phyloP scores from a whole-genome alignment of 2,329 filamentous ascomycete genomes.

The Botrytis sinoallii region DNA sequence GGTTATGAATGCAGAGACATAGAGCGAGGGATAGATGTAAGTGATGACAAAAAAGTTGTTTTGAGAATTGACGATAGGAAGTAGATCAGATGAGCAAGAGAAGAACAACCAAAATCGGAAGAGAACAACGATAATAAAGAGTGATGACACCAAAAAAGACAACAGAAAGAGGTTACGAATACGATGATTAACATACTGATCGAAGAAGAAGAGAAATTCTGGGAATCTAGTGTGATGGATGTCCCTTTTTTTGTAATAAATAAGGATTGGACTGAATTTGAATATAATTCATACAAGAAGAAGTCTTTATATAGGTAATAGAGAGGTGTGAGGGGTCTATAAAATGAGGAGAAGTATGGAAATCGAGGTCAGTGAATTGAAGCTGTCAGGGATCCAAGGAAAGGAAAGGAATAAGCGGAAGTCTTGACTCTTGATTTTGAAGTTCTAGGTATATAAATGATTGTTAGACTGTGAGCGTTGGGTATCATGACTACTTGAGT shows the following conservation, averaged over 20 bases:
- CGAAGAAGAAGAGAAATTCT: background rate
- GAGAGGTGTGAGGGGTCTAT: accelerated
- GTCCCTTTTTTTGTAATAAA: accelerated
- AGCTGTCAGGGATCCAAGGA: too few species aligned
- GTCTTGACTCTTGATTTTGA: background rate
- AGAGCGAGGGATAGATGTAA: background rate
- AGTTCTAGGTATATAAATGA: background rate
- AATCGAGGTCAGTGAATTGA: background rate
- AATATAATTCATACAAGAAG: background rate
- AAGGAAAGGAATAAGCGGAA: background rate
- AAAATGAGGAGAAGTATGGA: background rate
- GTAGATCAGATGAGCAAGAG: background rate
- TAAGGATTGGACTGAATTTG: background rate
- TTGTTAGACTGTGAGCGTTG: background rate
- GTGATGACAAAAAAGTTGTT: background rate
- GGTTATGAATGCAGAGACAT: background rate
- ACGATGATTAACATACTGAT: background rate
- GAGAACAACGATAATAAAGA: background rate
- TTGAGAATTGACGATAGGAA: background rate
- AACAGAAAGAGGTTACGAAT: background rate
- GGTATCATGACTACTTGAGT: background rate
- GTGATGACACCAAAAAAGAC: accelerated
- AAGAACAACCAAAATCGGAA: background rate
- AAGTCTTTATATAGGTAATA: background rate
- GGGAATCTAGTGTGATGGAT: background rate